Base-by-base conservation (phyloP, 2,329 filamentous ascomycete genomes). In the Fusarium sp. region DNA sequence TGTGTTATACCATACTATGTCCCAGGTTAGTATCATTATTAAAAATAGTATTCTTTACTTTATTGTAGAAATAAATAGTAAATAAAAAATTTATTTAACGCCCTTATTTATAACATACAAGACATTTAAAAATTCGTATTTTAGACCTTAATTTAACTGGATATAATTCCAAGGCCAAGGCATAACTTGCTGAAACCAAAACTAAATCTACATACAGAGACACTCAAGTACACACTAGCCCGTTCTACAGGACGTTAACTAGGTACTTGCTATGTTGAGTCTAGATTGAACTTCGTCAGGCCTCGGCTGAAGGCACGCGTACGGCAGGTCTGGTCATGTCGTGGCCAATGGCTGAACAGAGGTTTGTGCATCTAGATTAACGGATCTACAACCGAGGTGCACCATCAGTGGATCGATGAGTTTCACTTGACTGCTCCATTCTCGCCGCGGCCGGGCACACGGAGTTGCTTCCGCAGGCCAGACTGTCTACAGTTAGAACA, bases 401-500 rank as follows among this genome's bases (percentile, higher is more conserved):
- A 59, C 41, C 37, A 14, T 5, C 17, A 15, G 56, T 54, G 56
- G 56, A 31, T 27, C 21, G n/a, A 17, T 1, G 8, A 15, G 21
- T 14, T 19, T 48, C 54, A 58, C 31, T 53, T 31, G 10, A 6
- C 4, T 59, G 35, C 13, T 19, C 37, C n/a, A 27, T 17, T 10
- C 29, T 53, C 15, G 3, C 9, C 39, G 23, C 39, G 53, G 55
- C 14, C 41, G 32, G 31, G n/a, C 17, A 14, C 15, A 15, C 36
- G 31, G 32, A 37, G 19, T n/a, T 17, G 21, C 21, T 31, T n/a
- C 25, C 13, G 4, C 4, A 10, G 2, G 45, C 56, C 48, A 59
- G 19, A 10, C 54, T 44, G 6, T 3, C 32, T 59, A 0, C 3
- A 47, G 56, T 41, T 59, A 59, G 54, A 4, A 10, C 13, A 15